Conservation (phyloP, 2,329 filamentous ascomycete species). For the Thielaviopsis populi region DNA sequence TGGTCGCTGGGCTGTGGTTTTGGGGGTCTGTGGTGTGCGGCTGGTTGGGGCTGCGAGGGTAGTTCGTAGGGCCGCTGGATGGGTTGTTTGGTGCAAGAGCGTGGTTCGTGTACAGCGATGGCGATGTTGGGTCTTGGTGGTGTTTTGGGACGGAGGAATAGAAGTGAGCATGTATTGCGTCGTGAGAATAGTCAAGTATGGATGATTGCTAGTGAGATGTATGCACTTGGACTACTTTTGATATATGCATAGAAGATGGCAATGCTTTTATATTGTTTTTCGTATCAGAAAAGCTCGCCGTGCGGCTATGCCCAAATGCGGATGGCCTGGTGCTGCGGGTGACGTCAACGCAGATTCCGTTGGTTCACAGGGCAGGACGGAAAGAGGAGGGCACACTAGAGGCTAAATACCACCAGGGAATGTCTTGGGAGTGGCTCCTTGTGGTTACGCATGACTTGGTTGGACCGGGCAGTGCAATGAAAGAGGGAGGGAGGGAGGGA, state of each 20-base stretch:
- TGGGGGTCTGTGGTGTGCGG: background rate
- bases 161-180: background rate
- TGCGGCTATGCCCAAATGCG: background rate
- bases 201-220: background rate
- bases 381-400: background rate
- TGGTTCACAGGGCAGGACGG: background rate
- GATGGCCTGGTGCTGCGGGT: background rate
- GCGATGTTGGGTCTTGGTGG: no score
- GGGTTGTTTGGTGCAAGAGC: background rate
- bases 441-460: background rate
- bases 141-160: background rate
- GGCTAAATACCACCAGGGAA: background rate
- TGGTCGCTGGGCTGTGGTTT: conserved; percentile 25
- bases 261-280: background rate
- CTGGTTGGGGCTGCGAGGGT: background rate
- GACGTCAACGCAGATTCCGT: background rate
- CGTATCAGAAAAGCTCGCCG: background rate
- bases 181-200: background rate
- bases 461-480: background rate
- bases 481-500: no score
- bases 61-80: background rate
- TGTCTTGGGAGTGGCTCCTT: background rate
- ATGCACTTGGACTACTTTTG: no score
- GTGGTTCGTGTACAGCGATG: background rate
- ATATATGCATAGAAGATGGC: no score